phyloP scores from a whole-genome alignment of 176 grass and related monocot species.

The Zea luxurians region DNA sequence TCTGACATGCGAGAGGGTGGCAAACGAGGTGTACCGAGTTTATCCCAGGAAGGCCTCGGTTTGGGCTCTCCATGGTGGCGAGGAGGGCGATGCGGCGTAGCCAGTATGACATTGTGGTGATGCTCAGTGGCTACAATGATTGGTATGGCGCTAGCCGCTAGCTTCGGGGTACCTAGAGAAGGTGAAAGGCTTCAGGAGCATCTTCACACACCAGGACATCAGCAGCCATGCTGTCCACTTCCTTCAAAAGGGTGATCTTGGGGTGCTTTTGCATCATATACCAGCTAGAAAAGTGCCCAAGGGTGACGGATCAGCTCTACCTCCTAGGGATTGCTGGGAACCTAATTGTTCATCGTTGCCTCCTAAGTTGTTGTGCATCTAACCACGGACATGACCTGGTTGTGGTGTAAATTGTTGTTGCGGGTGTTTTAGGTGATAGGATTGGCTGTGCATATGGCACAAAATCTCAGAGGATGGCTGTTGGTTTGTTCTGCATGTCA shows the following conservation, averaged over 20 bases:
- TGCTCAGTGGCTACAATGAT: conserved; percentile 63
- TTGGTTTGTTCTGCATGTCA: conserved; percentile 8
- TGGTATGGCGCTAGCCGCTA: conserved; percentile 63
- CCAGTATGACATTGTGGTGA: conserved; percentile 64
- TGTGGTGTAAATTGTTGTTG: neutral
- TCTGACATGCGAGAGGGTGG: conserved; percentile 53
- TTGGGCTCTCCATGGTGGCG: conserved; percentile 60
- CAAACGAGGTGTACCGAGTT: conserved; percentile 62
- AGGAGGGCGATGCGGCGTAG: conserved; percentile 18
- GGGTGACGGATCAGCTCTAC: conserved; percentile 39
- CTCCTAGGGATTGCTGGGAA: conserved; percentile 71
- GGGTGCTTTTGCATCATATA: conserved; percentile 65
- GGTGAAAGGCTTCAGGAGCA: conserved; percentile 70
- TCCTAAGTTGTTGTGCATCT: conserved; percentile 43
- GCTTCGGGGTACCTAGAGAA: conserved; percentile 81
- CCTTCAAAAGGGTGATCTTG: conserved; percentile 53
- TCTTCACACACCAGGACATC: conserved; percentile 60
- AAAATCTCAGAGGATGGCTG: neutral
- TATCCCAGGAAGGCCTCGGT: conserved; percentile 72
- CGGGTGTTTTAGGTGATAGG: neutral
- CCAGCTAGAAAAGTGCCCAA: conserved; percentile 57
- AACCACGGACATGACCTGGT: conserved; percentile 10
- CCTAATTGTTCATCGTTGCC: conserved; percentile 79
- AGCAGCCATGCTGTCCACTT: conserved; percentile 54
- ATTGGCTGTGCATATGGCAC: conserved; percentile 11